Percentiles rank a stretch among this genome's conserved stretches.
These are phyloP conservation scores for Oryza meridionalis DNA, from an alignment of 176 grass and related monocot species.

Conservation along the genomic window DNA sequence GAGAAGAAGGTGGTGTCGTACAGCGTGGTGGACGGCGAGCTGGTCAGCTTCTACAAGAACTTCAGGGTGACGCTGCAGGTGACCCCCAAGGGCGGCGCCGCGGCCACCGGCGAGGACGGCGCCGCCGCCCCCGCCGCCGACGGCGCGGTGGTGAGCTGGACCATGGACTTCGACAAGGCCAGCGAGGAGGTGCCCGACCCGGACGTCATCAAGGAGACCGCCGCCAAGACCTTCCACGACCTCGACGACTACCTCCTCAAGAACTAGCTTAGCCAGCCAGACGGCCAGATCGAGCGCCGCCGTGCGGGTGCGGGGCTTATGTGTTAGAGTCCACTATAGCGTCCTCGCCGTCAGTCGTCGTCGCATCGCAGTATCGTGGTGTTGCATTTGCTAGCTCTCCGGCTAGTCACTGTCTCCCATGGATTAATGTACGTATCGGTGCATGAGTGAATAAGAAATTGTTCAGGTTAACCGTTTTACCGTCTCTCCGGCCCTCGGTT, in stretches of 20 bases:
- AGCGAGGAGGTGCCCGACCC: conserved; percentile 69
- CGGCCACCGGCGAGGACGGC: neutral
- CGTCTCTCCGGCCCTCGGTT: neutral
- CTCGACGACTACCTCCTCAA: conserved; percentile 83
- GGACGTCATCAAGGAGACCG: conserved; percentile 67
- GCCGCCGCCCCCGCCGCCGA: neutral
- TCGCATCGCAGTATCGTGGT: neutral
- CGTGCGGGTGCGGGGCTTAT: neutral
- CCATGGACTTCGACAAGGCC: conserved; percentile 69
- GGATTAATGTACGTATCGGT: neutral
- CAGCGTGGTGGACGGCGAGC: conserved; percentile 85
- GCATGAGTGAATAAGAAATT: neutral
- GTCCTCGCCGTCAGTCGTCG: neutral
- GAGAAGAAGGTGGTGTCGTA: conserved; percentile 74
- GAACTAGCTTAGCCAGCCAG: conserved; percentile 56
- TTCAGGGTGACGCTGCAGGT: conserved; percentile 71
- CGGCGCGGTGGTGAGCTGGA: conserved; percentile 60
- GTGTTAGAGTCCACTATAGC: neutral
- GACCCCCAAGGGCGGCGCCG: conserved; percentile 22
- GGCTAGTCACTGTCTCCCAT: neutral
- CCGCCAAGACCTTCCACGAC: conserved; percentile 68
- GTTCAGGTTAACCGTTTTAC: neutral
- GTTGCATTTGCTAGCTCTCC: neutral
- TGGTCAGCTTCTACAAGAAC: conserved; percentile 66
- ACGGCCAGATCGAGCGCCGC: no score